phyloP scores from a whole-genome alignment of 1,284 basidiomycete genomes.

The Ganoderma boninense region DNA sequence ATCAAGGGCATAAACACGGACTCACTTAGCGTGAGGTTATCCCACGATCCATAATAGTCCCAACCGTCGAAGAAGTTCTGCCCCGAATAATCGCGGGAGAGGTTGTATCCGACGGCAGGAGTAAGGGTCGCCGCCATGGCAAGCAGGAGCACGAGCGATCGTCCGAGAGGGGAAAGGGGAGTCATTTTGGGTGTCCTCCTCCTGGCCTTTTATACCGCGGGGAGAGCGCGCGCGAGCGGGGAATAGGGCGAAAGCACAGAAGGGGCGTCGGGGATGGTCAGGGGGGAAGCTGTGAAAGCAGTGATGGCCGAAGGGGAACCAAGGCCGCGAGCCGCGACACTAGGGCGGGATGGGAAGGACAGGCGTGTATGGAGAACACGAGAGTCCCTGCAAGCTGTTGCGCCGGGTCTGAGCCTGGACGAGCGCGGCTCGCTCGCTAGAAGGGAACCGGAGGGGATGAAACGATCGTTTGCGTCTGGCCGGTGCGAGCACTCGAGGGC shows the following conservation, averaged over 20 bases:
- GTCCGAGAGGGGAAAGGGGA: background rate
- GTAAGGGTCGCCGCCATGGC: slow-evolving; percentile 14
- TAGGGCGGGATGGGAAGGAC: background rate
- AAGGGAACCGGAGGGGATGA: background rate
- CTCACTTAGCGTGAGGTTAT: slow-evolving; percentile 71
- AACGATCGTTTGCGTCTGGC: background rate
- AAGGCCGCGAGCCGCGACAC: background rate
- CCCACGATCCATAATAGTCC: slow-evolving; percentile 65
- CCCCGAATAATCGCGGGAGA: slow-evolving; percentile 60
- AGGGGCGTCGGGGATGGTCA: background rate
- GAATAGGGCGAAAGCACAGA: background rate
- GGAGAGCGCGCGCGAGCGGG: background rate
- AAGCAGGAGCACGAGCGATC: background rate
- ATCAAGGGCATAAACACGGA: slow-evolving; percentile 28
- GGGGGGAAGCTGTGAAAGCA: background rate
- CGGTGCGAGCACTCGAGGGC: background rate
- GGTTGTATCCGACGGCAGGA: slow-evolving; percentile 44
- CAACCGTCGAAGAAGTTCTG: slow-evolving; percentile 65
- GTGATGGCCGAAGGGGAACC: background rate
- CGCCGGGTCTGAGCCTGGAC: background rate
- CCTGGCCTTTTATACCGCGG: background rate
- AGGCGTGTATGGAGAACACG: background rate
- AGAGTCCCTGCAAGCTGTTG: background rate
- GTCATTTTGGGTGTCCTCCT: background rate
- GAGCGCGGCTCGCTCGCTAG: background rate